Evolutionary conservation across 1,284 basidiomycete genomes (phyloP).

Genomic region (Cryptococcus maquisensis): DNA sequence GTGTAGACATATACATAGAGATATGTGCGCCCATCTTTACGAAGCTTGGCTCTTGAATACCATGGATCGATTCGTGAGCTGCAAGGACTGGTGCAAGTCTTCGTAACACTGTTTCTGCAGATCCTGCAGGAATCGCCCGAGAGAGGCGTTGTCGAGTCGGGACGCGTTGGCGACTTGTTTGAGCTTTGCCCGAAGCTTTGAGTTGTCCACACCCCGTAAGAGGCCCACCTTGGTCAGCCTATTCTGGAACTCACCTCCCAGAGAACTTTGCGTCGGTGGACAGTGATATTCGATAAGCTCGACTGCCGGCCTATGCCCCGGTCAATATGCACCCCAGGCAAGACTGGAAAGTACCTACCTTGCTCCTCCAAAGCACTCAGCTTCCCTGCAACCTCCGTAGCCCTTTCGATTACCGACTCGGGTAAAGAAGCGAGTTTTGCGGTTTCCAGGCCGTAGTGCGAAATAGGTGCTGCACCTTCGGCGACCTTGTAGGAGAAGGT

Average conservation of each 20-base stretch:
- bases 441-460: constrained; percentile 64
- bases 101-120: background rate
- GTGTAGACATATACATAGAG: too few species aligned
- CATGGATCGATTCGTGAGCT: background rate
- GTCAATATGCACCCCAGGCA: background rate
- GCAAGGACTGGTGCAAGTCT: background rate
- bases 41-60: background rate
- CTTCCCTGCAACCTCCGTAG: constrained; percentile 58
- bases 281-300: constrained; percentile 4
- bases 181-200: background rate
- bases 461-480: constrained; percentile 31
- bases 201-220: background rate
- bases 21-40: background rate
- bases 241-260: constrained; percentile 11
- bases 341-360: constrained; percentile 28
- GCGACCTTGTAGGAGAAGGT: constrained; percentile 68
- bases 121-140: background rate
- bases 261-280: constrained; percentile 13
- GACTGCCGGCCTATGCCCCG: constrained; percentile 1
- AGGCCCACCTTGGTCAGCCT: background rate
- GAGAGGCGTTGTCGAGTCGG: background rate
- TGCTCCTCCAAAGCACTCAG: constrained; percentile 61
- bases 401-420: constrained; percentile 60
- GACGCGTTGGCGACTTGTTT: background rate
- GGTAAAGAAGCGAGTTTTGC: constrained; percentile 79